These are phyloP conservation scores for Parmelia sp. DNA, from an alignment of 495 filamentous ascomycete genomes.

Conservation along the genomic window DNA sequence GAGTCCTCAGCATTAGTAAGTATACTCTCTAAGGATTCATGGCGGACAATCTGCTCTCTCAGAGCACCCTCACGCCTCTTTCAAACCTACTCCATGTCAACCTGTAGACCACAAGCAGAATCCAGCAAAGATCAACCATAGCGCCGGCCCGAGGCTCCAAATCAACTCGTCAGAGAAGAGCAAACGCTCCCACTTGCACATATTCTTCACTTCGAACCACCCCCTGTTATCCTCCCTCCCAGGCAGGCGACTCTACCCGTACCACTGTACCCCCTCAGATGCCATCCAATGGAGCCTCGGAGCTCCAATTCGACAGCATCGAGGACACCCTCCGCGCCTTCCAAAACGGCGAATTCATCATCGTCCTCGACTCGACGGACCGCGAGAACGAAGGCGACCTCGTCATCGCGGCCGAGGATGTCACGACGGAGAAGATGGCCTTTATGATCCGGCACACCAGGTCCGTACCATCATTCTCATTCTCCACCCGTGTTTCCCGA, in stretches of 20 bases:
- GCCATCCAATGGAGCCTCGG: constrained; percentile 26
- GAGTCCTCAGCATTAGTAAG: too few relatives aligned
- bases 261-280: neutral
- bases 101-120: too few relatives aligned
- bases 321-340: constrained; percentile 79
- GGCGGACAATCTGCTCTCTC: too few relatives aligned
- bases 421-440: constrained; percentile 86
- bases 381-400: constrained; percentile 98
- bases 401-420: constrained; percentile 81
- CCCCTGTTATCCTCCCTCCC: too few relatives aligned
- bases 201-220: neutral
- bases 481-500: neutral
- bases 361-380: constrained; percentile 81
- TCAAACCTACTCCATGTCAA: too few relatives aligned
- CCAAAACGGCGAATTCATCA: constrained; percentile 90
- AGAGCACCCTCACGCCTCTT: too few relatives aligned
- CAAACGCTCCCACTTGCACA: too few relatives aligned
- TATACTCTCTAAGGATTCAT: too few relatives aligned
- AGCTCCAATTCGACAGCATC: constrained; percentile 70
- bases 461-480: constrained; percentile 24
- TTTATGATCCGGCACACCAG: constrained; percentile 85
- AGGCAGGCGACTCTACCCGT: neutral
- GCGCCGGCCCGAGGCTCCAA: too few relatives aligned
- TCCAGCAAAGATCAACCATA: too few relatives aligned
- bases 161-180: too few relatives aligned